Evolutionary conservation across 2,329 filamentous ascomycete genomes (phyloP).

Genomic region (Microdochium paspali): DNA sequence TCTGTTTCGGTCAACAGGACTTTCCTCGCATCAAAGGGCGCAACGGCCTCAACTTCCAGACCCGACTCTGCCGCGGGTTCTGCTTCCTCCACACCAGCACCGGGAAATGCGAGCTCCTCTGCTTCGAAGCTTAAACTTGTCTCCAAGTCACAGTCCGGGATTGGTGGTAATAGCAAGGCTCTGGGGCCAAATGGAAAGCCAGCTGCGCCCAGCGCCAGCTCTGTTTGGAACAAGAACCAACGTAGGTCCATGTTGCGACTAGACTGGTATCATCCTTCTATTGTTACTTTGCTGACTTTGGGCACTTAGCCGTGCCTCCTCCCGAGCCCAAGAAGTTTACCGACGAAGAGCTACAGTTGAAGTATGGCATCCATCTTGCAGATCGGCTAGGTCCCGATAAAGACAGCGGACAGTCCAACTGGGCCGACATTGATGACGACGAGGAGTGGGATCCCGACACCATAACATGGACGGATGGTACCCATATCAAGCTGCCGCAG

Average conservation of each 20-base stretch:
- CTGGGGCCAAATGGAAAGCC: constrained; percentile 48
- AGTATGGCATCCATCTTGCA: constrained; percentile 79
- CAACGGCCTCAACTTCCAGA: constrained; percentile 36
- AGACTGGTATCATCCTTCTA: constrained; percentile 7
- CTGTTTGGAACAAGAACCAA: constrained; percentile 84
- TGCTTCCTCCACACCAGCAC: constrained; percentile 31
- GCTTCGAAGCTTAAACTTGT: constrained; percentile 62
- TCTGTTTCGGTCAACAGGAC: constrained; percentile 78
- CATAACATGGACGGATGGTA: constrained; percentile 83
- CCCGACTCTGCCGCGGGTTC: constrained; percentile 36
- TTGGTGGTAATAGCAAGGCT: constrained; percentile 39
- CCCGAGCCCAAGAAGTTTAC: constrained; percentile 75
- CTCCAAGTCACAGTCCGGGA: constrained; percentile 59
- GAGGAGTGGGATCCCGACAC: constrained; percentile 81
- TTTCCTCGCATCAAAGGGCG: constrained; percentile 65
- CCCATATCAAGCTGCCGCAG: constrained; percentile 66
- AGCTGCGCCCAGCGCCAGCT: constrained; percentile 59
- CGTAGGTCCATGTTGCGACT: constrained; percentile 39
- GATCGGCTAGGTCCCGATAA: constrained; percentile 71
- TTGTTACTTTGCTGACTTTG: constrained; percentile 13
- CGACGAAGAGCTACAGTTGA: constrained; percentile 75
- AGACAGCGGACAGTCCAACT: constrained; percentile 66
- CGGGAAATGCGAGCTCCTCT: constrained; percentile 34
- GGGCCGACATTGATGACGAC: constrained; percentile 85
- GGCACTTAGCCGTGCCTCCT: constrained; percentile 42